A percentile compares a stretch with the other conserved stretches of the same genome.
These are phyloP conservation scores for Scheffersomyces insectosa DNA, from an alignment of 1,139 yeast species.

Conservation along the genomic window DNA sequence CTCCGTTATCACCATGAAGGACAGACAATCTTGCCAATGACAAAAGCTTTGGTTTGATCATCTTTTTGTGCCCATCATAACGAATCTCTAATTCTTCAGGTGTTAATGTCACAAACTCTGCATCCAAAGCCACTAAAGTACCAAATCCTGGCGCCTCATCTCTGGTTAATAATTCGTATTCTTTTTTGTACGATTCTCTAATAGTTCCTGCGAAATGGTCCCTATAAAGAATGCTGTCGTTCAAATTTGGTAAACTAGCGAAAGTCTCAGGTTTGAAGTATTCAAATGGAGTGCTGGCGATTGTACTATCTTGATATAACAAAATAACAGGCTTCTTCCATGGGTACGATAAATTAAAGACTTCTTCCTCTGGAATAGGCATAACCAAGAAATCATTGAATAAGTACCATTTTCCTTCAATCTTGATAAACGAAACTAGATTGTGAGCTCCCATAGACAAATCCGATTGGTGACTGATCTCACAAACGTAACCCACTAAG, in stretches of 20 bases:
- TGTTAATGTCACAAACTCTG: conserved; percentile 86
- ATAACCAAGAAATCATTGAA: conserved; percentile 93
- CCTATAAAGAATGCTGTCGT: conserved; percentile 66
- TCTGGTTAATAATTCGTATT: conserved; percentile 63
- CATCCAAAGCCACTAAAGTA: conserved; percentile 86
- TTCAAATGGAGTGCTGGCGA: conserved; percentile 20
- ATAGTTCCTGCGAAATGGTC: conserved; percentile 78
- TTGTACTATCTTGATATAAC: conserved; percentile 56
- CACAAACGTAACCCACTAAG: conserved; percentile 68
- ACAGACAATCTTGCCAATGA: conserved; percentile 91
- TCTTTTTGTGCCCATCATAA: conserved; percentile 61
- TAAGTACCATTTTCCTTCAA: conserved; percentile 70
- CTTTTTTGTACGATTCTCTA: conserved; percentile 57
- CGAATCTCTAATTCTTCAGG: conserved; percentile 81
- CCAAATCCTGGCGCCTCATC: conserved; percentile 77
- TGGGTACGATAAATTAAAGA: conserved; percentile 61
- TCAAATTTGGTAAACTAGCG: conserved; percentile 32
- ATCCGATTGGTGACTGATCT: conserved; percentile 58
- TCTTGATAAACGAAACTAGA: conserved; percentile 58
- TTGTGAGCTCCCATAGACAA: conserved; percentile 50
- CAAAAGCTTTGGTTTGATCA: conserved; percentile 72
- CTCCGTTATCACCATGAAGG: conserved; percentile 70
- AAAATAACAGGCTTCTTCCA: conserved; percentile 88
- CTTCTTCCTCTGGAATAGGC: conserved; percentile 72
- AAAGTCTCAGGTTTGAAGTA: conserved; percentile 24